Conservation (phyloP, 257 asterid species). For the Solanum chilense region DNA sequence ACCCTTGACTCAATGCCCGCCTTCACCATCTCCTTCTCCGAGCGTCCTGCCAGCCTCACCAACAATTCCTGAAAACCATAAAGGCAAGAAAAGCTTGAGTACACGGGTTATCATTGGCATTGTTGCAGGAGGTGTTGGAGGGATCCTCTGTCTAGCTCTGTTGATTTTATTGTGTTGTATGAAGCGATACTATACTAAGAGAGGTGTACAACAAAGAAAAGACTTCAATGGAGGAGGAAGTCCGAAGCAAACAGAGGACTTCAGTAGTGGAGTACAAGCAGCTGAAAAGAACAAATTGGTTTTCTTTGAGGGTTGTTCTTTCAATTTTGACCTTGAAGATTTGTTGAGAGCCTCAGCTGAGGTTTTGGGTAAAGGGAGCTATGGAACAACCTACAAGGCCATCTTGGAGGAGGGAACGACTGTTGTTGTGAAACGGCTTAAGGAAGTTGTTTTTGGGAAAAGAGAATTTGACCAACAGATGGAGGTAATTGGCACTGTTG, state of each 20-base stretch:
- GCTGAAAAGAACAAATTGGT: constrained; percentile 54
- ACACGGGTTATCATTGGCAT: constrained; percentile 34
- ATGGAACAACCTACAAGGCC: constrained; percentile 63
- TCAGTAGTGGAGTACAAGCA: constrained; percentile 49
- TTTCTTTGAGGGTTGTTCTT: constrained; percentile 36
- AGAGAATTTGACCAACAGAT: constrained; percentile 63
- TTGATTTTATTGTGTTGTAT: constrained; percentile 12
- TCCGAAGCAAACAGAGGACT: constrained; percentile 37
- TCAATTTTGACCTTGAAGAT: constrained; percentile 60
- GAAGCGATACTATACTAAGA: constrained; percentile 18
- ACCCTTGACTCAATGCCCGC: constrained; percentile 37
- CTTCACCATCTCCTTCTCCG: constrained; percentile 16
- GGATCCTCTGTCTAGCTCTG: constrained; percentile 14
- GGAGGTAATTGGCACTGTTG: constrained; percentile 36
- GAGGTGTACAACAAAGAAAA: constrained; percentile 18
- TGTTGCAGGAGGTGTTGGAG: constrained; percentile 33
- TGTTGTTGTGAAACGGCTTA: constrained; percentile 57
- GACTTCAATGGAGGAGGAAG: constrained; percentile 5
- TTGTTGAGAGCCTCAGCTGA: constrained; percentile 71
- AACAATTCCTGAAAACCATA: constrained; percentile 11
- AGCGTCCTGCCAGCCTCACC: constrained; percentile 21
- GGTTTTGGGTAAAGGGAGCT: constrained; percentile 62
- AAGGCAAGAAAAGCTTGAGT: constrained; percentile 30
- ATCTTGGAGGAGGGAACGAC: constrained; percentile 54
- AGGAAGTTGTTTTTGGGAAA: constrained; percentile 42